phyloP scores from a whole-genome alignment of 345 rosid species.

The Combretum micranthum region DNA sequence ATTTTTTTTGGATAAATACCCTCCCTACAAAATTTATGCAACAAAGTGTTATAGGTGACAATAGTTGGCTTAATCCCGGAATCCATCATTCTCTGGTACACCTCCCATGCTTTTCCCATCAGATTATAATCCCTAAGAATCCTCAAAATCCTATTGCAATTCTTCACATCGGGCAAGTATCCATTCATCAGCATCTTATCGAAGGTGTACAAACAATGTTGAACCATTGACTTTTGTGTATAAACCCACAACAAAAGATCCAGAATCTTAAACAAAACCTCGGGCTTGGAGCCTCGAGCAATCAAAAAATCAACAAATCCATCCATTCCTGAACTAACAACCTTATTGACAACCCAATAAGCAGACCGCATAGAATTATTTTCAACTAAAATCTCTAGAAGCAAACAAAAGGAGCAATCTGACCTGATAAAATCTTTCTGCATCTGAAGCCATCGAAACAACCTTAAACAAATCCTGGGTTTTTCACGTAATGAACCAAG shows the following conservation, averaged over 20 bases:
- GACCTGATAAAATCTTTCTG: constrained; percentile 44
- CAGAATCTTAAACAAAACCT: constrained; percentile 31
- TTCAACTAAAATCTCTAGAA: constrained; percentile 56
- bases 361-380: constrained; percentile 39
- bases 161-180: constrained; percentile 50
- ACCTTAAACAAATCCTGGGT: constrained; percentile 46
- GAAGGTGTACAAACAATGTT: constrained; percentile 40
- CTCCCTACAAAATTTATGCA: constrained; percentile 51
- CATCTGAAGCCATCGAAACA: constrained; percentile 50
- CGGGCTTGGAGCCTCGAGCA: constrained; percentile 17
- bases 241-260: constrained; percentile 55
- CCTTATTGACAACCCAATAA: constrained; percentile 43
- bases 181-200: constrained; percentile 49
- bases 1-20: no score
- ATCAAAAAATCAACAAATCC: constrained; percentile 50
- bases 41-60: constrained; percentile 49
- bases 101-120: constrained; percentile 23
- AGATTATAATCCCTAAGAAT: constrained; percentile 42
- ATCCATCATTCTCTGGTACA: constrained; percentile 41
- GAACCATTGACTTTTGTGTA: constrained; percentile 41
- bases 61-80: constrained; percentile 45
- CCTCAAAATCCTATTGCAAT: constrained; percentile 57
- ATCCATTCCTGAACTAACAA: constrained; percentile 33
- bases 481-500: constrained; percentile 34
- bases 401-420: constrained; percentile 23